These are phyloP conservation scores for Termitomyces sp. DNA, from an alignment of 768 basidiomycete genomes.

Conservation along the genomic window DNA sequence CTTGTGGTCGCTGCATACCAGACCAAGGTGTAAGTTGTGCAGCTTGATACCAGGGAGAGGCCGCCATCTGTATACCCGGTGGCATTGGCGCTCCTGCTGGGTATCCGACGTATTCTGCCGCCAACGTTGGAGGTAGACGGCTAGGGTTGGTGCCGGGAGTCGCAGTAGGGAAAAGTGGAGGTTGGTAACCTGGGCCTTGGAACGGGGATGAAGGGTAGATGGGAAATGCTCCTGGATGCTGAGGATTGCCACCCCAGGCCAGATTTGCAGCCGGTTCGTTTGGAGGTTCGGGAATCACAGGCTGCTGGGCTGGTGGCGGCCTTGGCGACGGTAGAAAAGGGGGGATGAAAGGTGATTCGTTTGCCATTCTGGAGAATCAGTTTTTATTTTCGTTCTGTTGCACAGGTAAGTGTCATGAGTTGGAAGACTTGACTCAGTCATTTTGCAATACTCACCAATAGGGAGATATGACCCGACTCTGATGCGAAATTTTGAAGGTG, in stretches of 20 bases:
- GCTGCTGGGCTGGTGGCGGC: not conserved
- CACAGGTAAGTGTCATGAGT: not conserved
- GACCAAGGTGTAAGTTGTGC: not conserved
- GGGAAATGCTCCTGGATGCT: constrained; percentile 1
- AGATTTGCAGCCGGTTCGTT: not conserved
- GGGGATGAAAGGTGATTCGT: constrained; percentile 1
- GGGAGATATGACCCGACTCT: not conserved
- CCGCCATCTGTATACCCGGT: not conserved
- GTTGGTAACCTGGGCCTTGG: not conserved
- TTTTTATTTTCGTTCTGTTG: not conserved
- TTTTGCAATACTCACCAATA: not conserved
- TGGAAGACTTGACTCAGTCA: not conserved
- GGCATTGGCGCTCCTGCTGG: not conserved
- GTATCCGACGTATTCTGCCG: not conserved
- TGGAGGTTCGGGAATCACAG: constrained; percentile 3
- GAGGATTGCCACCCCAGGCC: not conserved
- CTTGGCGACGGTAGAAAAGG: not conserved
- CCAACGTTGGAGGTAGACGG: not conserved
- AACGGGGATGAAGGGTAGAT: not conserved
- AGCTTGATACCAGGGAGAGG: constrained; percentile 2
- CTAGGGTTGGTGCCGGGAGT: not conserved
- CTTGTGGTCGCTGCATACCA: not conserved
- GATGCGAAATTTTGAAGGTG: not conserved
- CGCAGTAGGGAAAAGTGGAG: not conserved
- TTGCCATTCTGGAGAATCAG: not conserved